Conservation (phyloP, 108 stramenopile species). For the Skeletonema tropicum region DNA sequence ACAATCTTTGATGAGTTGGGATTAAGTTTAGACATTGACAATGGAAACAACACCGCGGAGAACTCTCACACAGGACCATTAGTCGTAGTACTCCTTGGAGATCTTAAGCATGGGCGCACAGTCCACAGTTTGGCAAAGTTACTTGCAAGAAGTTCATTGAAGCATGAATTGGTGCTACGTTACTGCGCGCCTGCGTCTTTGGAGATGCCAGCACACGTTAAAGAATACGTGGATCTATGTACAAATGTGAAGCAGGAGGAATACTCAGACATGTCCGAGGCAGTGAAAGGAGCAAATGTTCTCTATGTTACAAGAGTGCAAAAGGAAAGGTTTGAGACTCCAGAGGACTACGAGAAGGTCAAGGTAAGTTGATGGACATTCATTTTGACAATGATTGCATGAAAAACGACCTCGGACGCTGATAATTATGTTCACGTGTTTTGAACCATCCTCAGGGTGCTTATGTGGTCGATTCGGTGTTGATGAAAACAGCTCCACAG, state of each 20-base stretch:
- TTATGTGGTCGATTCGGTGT: conserved; percentile 79
- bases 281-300: conserved; percentile 79
- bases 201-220: conserved; percentile 84
- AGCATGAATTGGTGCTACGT: conserved; percentile 61
- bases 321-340: conserved; percentile 89
- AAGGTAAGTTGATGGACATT: conserved; percentile 50
- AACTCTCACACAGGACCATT: conserved; percentile 30
- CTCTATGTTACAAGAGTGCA: conserved; percentile 98
- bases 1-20: conserved; percentile 89
- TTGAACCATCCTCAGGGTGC: conserved; percentile 52
- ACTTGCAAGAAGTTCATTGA: conserved; percentile 63
- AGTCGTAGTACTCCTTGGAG: conserved; percentile 86
- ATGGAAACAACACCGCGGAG: conserved; percentile 17
- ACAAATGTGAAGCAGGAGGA: conserved; percentile 66
- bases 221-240: conserved; percentile 63
- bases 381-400: background rate
- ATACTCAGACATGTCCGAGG: conserved; percentile 54
- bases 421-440: background rate
- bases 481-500: conserved; percentile 73
- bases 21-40: conserved; percentile 9
- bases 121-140: conserved; percentile 94
- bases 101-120: conserved; percentile 97
- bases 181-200: conserved; percentile 89
- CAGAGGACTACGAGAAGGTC: conserved; percentile 83
- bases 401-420: background rate